Evolutionary conservation across 2,329 filamentous ascomycete species (phyloP), one percentile per base, ranked within the genome.

Genomic region (Venturiaceae sp.): DNA sequence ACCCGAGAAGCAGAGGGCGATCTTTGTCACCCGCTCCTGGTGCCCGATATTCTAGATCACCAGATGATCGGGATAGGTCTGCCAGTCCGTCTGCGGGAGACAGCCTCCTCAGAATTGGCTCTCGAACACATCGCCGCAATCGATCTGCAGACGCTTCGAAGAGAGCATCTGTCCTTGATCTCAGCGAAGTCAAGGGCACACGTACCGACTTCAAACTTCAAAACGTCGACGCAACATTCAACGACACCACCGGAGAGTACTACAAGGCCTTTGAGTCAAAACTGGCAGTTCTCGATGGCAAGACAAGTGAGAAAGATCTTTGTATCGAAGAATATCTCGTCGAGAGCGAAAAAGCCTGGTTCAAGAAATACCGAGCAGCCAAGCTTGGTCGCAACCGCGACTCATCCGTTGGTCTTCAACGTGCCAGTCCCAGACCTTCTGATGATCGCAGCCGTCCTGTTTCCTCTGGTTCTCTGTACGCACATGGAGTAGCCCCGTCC

Each of bases 311-410:
- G 61, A 77, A 72, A 1, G 74, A 80, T 33, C 72, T 86, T 9
- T 87, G 84, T 65, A 85, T 87, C 59, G 84, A 87, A 64, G 77
- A 83, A 41, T 87, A 82, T 66, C 72, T 87, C 11, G 77, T 80
- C 61, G 82, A 82, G 66, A 83, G 81, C 26, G 83, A 87, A 68
- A 86, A 85, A 73, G 78, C 83, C 62, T 87, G 84, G 84, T 87
- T 84, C 64, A 74, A 77, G 72, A 76, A 32, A 81, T 83, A 30
- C 34, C 57, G 33, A 19, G 37, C 58, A 19, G 57, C 57, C 23
- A 36, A 34, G 19, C 34, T 53, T 14, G 57, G 46, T 28, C 34
- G 50, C 28, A 33, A 7, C 19, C 28, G 54, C n/a, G 26, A 44
- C 44, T 13, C 32, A 34, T 23, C 44, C 4, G 3, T 47, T 21